Evolutionary conservation across 139 green algal species (phyloP).

Genomic region (Coelastrella sp.): DNA sequence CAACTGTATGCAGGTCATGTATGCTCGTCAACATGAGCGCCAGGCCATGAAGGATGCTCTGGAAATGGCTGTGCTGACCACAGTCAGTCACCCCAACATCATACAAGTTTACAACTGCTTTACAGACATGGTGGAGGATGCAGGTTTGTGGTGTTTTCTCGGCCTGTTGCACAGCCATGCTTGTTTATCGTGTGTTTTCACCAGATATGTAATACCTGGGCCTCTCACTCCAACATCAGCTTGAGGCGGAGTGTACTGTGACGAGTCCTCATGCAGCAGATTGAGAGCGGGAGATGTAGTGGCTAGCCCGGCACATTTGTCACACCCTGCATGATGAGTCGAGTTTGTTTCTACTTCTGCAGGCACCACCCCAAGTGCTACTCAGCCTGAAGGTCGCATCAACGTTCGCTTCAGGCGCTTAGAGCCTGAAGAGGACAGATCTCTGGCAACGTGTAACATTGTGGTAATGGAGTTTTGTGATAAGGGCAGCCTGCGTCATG

Average conservation of each 20-base stretch:
- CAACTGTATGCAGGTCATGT: conserved; percentile 75
- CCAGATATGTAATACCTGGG: no score
- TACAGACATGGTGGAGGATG: conserved; percentile 76
- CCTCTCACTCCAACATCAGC: no score
- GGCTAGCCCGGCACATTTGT: no score
- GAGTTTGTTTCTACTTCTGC: no score
- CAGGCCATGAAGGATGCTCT: conserved; percentile 78
- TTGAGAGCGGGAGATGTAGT: no score
- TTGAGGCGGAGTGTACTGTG: no score
- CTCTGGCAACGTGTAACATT: conserved; percentile 74
- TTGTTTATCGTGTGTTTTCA: not conserved
- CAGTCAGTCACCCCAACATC: conserved; percentile 62
- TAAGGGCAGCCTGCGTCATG: conserved; percentile 62
- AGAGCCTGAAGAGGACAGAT: conserved; percentile 67
- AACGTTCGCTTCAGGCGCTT: conserved; percentile 69
- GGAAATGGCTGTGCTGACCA: conserved; percentile 75
- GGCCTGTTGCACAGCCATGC: not conserved
- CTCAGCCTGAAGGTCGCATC: conserved; percentile 58
- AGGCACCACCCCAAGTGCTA: conserved; percentile 49
- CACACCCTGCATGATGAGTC: no score
- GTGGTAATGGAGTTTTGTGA: conserved; percentile 68
- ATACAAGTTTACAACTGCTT: conserved; percentile 76
- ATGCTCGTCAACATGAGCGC: conserved; percentile 72
- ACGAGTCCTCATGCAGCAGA: no score
- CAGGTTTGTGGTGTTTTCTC: conserved; percentile 15